phyloP scores from a whole-genome alignment of 2,329 filamentous ascomycete genomes.

The Colletotrichum plurivorum region DNA sequence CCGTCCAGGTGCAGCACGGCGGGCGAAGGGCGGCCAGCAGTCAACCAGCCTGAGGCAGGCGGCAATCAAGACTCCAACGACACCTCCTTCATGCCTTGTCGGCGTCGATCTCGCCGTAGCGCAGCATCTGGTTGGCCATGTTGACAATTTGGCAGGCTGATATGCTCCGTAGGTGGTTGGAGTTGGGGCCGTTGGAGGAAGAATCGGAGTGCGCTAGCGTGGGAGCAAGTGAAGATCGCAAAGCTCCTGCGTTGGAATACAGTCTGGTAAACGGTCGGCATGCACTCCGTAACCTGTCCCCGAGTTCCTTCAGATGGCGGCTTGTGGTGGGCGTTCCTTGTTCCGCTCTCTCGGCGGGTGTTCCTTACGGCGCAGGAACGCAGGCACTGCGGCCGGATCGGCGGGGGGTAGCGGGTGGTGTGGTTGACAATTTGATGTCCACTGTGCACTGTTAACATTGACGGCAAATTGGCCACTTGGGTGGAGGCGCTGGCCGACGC shows the following conservation, averaged over 20 bases:
- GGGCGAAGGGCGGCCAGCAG: constrained; percentile 11
- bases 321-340: too few relatives aligned
- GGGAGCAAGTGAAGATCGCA: constrained; percentile 21
- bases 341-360: constrained; percentile 5
- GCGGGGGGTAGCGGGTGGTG: background rate
- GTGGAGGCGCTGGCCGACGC: constrained; percentile 15
- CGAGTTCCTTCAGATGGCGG: background rate
- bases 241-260: background rate
- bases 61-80: constrained; percentile 3
- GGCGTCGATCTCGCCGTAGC: constrained; percentile 13
- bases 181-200: constrained; percentile 1
- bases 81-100: background rate
- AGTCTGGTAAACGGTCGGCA: constrained; percentile 1
- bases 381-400: constrained; percentile 4
- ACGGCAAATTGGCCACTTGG: constrained; percentile 10
- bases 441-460: background rate
- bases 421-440: constrained; percentile 9
- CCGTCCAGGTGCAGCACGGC: constrained; percentile 17
- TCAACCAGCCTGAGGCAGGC: constrained; percentile 4
- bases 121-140: constrained; percentile 10
- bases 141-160: background rate
- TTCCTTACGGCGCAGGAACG: constrained; percentile 15
- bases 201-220: background rate
- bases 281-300: background rate
- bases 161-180: constrained; percentile 20